These are phyloP conservation scores for Picea sitchensis DNA, from an alignment of 75 land plant species.

Conservation along the genomic window DNA sequence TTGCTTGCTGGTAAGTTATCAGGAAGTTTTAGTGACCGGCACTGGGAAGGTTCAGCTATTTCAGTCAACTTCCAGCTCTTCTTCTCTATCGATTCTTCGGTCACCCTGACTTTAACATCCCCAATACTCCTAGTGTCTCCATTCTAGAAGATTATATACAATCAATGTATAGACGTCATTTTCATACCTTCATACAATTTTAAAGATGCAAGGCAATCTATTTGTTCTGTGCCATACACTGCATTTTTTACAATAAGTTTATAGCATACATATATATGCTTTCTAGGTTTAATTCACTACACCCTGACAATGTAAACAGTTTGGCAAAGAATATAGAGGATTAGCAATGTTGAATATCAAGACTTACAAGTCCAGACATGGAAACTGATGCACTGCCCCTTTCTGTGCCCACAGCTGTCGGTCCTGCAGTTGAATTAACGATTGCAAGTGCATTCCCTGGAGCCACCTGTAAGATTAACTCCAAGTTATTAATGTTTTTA, in stretches of 20 bases:
- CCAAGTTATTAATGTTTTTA: conserved; percentile 2
- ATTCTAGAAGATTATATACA: conserved; percentile 25
- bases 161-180: not conserved
- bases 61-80: conserved; percentile 78
- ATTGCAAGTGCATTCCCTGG: conserved; percentile 27
- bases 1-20: conserved; percentile 68
- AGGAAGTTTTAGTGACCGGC: conserved; percentile 59
- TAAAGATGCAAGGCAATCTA: not conserved
- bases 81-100: conserved; percentile 62
- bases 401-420: conserved; percentile 41
- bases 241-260: not conserved
- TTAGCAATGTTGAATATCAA: not conserved
- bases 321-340: not conserved
- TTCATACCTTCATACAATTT: not conserved
- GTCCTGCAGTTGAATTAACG: conserved; percentile 20
- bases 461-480: conserved; percentile 20
- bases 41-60: conserved; percentile 67
- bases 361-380: conserved; percentile 48
- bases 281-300: not conserved
- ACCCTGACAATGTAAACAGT: conserved; percentile 7
- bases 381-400: conserved; percentile 34
- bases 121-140: conserved; percentile 40
- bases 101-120: conserved; percentile 64
- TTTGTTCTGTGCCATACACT: not conserved
- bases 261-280: conserved; percentile 1